phyloP scores from a whole-genome alignment of 2,329 filamentous ascomycete species.

The Xylariaceae sp. region DNA sequence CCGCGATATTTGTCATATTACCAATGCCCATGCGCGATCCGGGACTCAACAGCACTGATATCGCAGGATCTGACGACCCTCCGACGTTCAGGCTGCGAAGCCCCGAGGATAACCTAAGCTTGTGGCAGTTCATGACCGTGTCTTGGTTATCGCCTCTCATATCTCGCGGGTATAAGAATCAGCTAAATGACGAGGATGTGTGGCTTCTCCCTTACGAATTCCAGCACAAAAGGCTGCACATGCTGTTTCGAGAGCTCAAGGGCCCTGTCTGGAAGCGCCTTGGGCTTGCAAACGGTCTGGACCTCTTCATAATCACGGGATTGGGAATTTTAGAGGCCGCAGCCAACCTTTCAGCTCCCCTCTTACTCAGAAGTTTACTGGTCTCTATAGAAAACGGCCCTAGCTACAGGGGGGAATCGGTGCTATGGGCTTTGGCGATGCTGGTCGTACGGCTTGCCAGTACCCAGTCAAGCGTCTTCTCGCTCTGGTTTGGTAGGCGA shows the following conservation, averaged over 20 bases:
- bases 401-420: constrained; percentile 58
- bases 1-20: constrained; percentile 60
- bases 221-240: constrained; percentile 77
- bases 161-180: constrained; percentile 63
- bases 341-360: constrained; percentile 63
- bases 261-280: constrained; percentile 76
- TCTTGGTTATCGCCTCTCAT: constrained; percentile 84
- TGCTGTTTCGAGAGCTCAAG: constrained; percentile 72
- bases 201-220: constrained; percentile 83
- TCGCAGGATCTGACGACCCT: constrained; percentile 61
- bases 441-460: constrained; percentile 65
- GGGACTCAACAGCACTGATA: constrained; percentile 56
- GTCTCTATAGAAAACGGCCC: constrained; percentile 64
- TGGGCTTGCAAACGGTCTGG: constrained; percentile 77
- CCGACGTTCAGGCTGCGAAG: constrained; percentile 68
- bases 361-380: constrained; percentile 75
- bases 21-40: constrained; percentile 74
- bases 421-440: constrained; percentile 69
- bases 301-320: constrained; percentile 70
- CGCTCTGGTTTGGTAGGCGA: constrained; percentile 81
- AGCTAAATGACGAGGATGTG: constrained; percentile 79
- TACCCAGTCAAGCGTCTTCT: constrained; percentile 71
- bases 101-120: constrained; percentile 77
- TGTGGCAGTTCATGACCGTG: constrained; percentile 86
- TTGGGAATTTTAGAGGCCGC: constrained; percentile 68